These are phyloP conservation scores for Terana coerulea DNA, from an alignment of 768 basidiomycete species.

Conservation along the genomic window DNA sequence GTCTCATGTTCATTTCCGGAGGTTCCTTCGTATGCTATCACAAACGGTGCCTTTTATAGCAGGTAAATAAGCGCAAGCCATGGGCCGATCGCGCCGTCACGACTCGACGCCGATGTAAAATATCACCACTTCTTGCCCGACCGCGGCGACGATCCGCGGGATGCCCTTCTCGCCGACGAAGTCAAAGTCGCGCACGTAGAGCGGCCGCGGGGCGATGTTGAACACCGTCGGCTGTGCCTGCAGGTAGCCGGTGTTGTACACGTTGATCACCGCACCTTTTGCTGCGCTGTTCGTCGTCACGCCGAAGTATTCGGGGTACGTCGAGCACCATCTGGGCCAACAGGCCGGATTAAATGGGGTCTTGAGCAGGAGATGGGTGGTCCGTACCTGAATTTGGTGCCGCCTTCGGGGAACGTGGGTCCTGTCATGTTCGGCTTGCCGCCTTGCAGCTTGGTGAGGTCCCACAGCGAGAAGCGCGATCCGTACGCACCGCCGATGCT, in stretches of 20 bases:
- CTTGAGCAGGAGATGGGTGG: not conserved
- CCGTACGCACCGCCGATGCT: slow-evolving; percentile 79
- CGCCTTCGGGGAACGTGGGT: slow-evolving; percentile 62
- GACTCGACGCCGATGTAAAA: slow-evolving; percentile 64
- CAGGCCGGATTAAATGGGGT: not conserved
- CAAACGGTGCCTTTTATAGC: no score
- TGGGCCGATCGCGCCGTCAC: not conserved
- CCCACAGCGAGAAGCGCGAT: slow-evolving; percentile 72
- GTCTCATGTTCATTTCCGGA: no score
- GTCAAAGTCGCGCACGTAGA: slow-evolving; percentile 71
- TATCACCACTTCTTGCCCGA: slow-evolving; percentile 54
- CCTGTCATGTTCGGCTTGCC: slow-evolving; percentile 69
- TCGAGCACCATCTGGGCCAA: slow-evolving; percentile 65
- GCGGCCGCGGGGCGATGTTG: slow-evolving; percentile 54
- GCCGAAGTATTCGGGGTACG: slow-evolving; percentile 74
- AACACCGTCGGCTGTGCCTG: slow-evolving; percentile 63
- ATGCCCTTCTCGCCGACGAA: slow-evolving; percentile 60
- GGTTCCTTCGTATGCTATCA: no score
- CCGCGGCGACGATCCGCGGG: slow-evolving; percentile 64
- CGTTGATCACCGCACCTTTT: slow-evolving; percentile 64
- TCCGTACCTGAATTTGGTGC: slow-evolving; percentile 61
- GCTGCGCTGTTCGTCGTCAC: slow-evolving; percentile 58
- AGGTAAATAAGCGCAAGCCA: no score
- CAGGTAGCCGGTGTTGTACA: slow-evolving; percentile 63
- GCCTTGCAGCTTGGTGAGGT: slow-evolving; percentile 65